Evolutionary conservation across 1,139 yeast species (phyloP).

Genomic region (Saccharomyces uvarum): DNA sequence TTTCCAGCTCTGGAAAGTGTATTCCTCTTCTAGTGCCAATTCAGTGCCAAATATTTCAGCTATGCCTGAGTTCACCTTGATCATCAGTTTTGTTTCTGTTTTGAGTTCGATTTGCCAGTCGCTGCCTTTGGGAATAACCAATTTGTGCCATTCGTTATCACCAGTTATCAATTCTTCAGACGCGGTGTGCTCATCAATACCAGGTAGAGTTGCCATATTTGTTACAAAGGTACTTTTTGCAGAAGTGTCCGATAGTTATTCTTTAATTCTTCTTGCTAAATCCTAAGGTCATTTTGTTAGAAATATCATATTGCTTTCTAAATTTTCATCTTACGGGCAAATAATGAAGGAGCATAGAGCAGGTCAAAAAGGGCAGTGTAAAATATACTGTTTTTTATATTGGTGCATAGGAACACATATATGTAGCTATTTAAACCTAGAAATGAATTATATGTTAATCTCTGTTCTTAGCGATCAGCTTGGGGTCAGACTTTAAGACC

Average conservation of each 20-base stretch:
- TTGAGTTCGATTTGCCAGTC: slow-evolving; percentile 87
- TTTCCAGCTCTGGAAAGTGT: slow-evolving; percentile 52
- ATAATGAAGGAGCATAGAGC: not conserved
- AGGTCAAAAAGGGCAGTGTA: not conserved
- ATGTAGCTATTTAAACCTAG: not conserved
- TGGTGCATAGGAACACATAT: not conserved
- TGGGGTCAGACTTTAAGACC: slow-evolving; percentile 33
- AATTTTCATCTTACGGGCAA: not conserved
- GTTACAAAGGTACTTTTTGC: not conserved
- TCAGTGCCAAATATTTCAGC: slow-evolving; percentile 94
- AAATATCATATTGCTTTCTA: not conserved
- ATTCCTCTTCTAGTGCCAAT: slow-evolving; percentile 61
- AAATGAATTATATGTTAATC: slow-evolving; percentile 7
- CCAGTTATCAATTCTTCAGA: slow-evolving; percentile 10
- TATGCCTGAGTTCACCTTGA: slow-evolving; percentile 56
- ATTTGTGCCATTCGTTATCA: slow-evolving; percentile 16
- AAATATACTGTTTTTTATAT: not conserved
- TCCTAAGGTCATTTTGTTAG: not conserved
- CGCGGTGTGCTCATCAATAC: slow-evolving; percentile 13
- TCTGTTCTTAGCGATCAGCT: slow-evolving; percentile 29
- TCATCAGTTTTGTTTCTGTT: slow-evolving; percentile 45
- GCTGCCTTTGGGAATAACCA: slow-evolving; percentile 38
- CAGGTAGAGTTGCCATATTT: slow-evolving; percentile 21
- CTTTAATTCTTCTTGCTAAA: not conserved
- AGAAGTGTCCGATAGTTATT: not conserved